Conservation (phyloP, 345 rosid genomes). For the Draba incana region DNA sequence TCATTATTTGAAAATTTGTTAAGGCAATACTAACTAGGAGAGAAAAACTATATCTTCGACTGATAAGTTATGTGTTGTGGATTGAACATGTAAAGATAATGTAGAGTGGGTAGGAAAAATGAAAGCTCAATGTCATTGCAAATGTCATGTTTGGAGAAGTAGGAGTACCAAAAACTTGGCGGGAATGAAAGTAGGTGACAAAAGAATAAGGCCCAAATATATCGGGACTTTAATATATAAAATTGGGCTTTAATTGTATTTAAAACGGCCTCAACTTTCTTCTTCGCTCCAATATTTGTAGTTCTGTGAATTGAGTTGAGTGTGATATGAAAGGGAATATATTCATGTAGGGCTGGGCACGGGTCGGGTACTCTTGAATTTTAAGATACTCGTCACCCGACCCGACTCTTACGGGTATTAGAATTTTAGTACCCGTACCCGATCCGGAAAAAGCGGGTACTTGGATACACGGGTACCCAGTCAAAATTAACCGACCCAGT, state of each 20-base stretch:
- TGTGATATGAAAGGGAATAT: slow-evolving; percentile 36
- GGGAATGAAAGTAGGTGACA: neutral
- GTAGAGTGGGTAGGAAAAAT: slow-evolving; percentile 3
- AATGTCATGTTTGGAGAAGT: slow-evolving; percentile 17
- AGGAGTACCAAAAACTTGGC: neutral
- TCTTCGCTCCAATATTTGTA: neutral
- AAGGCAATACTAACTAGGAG: neutral
- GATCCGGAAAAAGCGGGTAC: too few species aligned
- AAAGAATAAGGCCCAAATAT: neutral
- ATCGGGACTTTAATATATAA: slow-evolving; percentile 1
- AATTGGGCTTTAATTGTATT: neutral
- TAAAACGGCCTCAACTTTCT: slow-evolving; percentile 15
- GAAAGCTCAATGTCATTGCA: neutral
- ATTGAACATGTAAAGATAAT: neutral
- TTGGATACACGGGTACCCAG: too few species aligned
- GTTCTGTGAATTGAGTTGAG: neutral
- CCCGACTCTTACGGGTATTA: too few species aligned
- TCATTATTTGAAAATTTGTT: neutral
- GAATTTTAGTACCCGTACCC: too few species aligned
- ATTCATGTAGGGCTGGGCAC: too few species aligned
- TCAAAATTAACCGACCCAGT: too few species aligned
- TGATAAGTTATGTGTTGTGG: neutral
- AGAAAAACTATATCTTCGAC: neutral
- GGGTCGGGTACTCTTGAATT: too few species aligned
- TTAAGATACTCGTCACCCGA: too few species aligned